A percentile compares a stretch with the other conserved stretches of the same genome.
Conservation (phyloP, 768 basidiomycete species). For the Tulasnella sp. region DNA sequence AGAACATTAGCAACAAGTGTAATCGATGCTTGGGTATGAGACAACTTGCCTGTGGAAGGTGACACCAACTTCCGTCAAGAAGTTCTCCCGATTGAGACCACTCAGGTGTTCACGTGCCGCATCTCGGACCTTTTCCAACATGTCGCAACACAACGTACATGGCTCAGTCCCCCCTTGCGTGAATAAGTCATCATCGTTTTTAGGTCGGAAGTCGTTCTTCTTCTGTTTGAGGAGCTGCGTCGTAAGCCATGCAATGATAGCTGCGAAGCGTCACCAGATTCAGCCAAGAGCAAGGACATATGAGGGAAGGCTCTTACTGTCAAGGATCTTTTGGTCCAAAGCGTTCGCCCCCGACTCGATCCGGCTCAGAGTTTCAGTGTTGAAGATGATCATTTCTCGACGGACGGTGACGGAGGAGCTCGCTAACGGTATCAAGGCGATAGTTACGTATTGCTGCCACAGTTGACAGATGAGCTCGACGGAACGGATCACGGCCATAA, state of each 20-base stretch:
- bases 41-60: conserved; percentile 71
- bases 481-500: conserved; percentile 51
- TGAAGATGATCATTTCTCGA: conserved; percentile 87
- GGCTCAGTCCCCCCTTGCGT: conserved; percentile 92
- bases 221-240: conserved; percentile 82
- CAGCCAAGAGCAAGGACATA: not conserved
- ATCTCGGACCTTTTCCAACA: conserved; percentile 70
- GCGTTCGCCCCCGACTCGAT: conserved; percentile 75
- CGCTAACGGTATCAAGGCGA: conserved; percentile 80
- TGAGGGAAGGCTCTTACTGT: conserved; percentile 41
- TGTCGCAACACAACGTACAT: conserved; percentile 75
- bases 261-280: conserved; percentile 30
- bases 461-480: conserved; percentile 87
- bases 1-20: not conserved
- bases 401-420: conserved; percentile 73
- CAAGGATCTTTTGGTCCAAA: conserved; percentile 69
- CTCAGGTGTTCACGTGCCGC: conserved; percentile 64
- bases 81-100: conserved; percentile 86
- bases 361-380: conserved; percentile 74
- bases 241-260: conserved; percentile 62
- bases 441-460: conserved; percentile 93
- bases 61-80: conserved; percentile 88
- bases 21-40: conserved; percentile 21
- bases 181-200: conserved; percentile 91
- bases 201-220: conserved; percentile 91